Evolutionary conservation across 108 stramenopile species (phyloP), one percentile per base, ranked within the genome.

Genomic region (Licmophora abbreviata): DNA sequence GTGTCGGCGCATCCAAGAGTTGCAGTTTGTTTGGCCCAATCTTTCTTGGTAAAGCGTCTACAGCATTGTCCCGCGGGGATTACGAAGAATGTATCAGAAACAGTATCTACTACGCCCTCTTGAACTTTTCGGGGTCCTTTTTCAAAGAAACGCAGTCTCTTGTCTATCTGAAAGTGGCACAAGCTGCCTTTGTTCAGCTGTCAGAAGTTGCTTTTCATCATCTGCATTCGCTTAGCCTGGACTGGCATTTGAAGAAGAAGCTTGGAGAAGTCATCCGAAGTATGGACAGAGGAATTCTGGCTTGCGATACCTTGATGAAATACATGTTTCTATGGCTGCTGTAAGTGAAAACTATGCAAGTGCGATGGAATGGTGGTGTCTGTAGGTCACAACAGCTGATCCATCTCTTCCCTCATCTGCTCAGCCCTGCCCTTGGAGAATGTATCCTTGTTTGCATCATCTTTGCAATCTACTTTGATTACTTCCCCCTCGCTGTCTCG

Each of bases 201-300:
- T 73, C 81, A 21, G 83, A 92, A 58, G 59, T 77, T 3, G 74
- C 85, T 30, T 99, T 97, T 72, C 60, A 63, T 20, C 97, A 99
- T 59, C 44, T 99, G 14, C 96, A 94, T 56, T 58, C 53, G 5
- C 64, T 99, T 14, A 85, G 81, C 48, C 68, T 97, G 41, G 89
- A 96, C 71, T 99, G 95, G 95, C 95, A 96, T 74, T 58, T 97
- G 31, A 69, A 62, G 17, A 97, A 97, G 73, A 94, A 94, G 62
- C 66, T 95, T 43, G 96, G 97, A 18, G 92, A 93, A 54, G 93
- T 96, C 38, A 62, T 98, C 12, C 61, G 95, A 15, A 68, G 73
- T 22, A 93, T 96, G 95, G 95, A 96, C 68, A 57, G 95, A 22
- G 97, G 95, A 21, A 86, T 95, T 33, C 64, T 66, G 7, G 87